Evolutionary conservation across 1,284 basidiomycete species (phyloP).

Genomic region (Trichosporon coremiiforme): DNA sequence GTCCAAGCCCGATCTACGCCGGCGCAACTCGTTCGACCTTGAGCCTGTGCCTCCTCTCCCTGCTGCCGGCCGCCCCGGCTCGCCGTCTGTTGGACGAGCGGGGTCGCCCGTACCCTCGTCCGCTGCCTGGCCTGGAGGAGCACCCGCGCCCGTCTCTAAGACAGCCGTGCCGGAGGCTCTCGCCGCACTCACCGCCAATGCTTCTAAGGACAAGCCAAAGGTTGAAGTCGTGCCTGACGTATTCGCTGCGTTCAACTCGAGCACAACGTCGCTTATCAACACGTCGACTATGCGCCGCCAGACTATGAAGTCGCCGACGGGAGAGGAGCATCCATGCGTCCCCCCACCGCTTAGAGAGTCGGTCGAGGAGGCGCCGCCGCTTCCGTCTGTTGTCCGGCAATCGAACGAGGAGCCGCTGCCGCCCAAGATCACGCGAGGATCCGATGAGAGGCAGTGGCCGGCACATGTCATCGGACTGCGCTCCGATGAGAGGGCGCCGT

Average conservation of each 20-base stretch:
- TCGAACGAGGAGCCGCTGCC: slow-evolving; percentile 5
- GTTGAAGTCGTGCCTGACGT: slow-evolving; percentile 33
- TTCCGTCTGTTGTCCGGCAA: not conserved
- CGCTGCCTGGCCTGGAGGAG: slow-evolving; percentile 17
- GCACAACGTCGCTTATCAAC: slow-evolving; percentile 10
- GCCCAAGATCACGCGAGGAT: not conserved
- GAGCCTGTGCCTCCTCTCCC: slow-evolving; percentile 24
- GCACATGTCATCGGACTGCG: not conserved
- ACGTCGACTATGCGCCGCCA: slow-evolving; percentile 15
- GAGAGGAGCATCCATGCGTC: not conserved
- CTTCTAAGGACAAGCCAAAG: slow-evolving; percentile 9
- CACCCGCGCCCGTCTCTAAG: slow-evolving; percentile 12
- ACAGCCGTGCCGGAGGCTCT: slow-evolving; percentile 30
- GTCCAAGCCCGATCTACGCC: slow-evolving; percentile 30
- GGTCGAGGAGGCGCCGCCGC: not conserved
- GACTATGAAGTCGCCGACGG: slow-evolving; percentile 13
- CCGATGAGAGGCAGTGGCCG: not conserved
- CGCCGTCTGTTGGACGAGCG: not conserved
- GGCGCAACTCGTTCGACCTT: slow-evolving; percentile 15
- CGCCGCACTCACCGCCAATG: slow-evolving; percentile 29
- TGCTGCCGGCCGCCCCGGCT: slow-evolving; percentile 1
- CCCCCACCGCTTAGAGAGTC: slow-evolving; percentile 4
- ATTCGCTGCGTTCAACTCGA: slow-evolving; percentile 29
- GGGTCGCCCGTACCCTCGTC: slow-evolving; percentile 7
- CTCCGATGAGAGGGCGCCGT: not conserved